A percentile compares a stretch with the other conserved stretches of the same genome.
Conservation (phyloP, 2,329 filamentous ascomycete genomes). For the Aspergillus pseudotamarii region DNA sequence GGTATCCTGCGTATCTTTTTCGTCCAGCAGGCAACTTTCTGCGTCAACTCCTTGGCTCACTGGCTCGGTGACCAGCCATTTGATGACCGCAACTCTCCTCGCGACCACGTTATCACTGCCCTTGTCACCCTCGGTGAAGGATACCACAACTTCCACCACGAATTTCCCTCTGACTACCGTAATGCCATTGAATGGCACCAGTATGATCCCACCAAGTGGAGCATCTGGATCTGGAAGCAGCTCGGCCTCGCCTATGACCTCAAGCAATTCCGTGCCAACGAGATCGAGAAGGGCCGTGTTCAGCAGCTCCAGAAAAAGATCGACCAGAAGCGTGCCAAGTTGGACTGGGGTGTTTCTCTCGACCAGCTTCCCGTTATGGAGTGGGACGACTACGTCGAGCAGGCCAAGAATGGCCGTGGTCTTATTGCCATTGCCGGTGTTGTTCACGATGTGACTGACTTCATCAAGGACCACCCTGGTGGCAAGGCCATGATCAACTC, state of each 20-base stretch:
- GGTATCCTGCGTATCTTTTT: constrained; percentile 87
- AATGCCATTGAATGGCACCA: constrained; percentile 90
- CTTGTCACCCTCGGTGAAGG: constrained; percentile 84
- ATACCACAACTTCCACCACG: constrained; percentile 96
- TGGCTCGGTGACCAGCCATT: constrained; percentile 93
- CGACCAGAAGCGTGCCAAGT: constrained; percentile 77
- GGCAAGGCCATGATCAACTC: constrained; percentile 83
- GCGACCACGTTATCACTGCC: constrained; percentile 84
- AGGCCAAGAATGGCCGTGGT: constrained; percentile 75
- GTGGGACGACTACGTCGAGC: constrained; percentile 82
- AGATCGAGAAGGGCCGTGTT: constrained; percentile 88
- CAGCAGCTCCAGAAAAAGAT: constrained; percentile 93
- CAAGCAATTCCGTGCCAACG: constrained; percentile 88
- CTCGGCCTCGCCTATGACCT: constrained; percentile 82
- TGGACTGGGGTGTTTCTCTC: constrained; percentile 85
- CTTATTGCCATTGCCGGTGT: constrained; percentile 80
- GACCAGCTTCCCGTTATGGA: constrained; percentile 83
- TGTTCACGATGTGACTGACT: constrained; percentile 80
- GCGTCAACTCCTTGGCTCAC: constrained; percentile 87
- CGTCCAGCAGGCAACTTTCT: constrained; percentile 91
- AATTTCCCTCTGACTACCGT: constrained; percentile 90
- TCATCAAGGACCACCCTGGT: constrained; percentile 89
- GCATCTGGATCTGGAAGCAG: constrained; percentile 82
- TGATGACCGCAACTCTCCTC: constrained; percentile 87
- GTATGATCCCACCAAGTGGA: constrained; percentile 91